A percentile compares a stretch with the other conserved stretches of the same genome.
These are phyloP conservation scores for Dillenia turbinata DNA, from an alignment of 164 flowering plant species.

Conservation along the genomic window DNA sequence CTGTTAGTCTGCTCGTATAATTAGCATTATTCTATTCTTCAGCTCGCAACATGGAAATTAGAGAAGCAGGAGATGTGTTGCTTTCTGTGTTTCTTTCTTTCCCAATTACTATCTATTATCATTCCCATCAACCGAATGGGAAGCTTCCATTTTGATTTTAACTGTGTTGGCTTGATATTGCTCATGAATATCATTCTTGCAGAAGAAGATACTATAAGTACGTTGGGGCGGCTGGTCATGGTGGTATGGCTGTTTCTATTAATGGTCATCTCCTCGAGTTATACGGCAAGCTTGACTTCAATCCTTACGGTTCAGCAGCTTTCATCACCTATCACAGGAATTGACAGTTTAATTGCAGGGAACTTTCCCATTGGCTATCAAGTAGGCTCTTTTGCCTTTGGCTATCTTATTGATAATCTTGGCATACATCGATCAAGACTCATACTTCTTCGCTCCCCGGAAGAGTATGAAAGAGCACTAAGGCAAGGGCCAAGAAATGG, in stretches of 20 bases:
- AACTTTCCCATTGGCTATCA: slow-evolving; percentile 63
- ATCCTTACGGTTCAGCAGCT: slow-evolving; percentile 78
- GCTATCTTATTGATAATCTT: slow-evolving; percentile 45
- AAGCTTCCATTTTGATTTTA: not conserved
- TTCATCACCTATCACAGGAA: slow-evolving; percentile 63
- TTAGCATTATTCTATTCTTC: too few species aligned
- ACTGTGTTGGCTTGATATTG: not conserved
- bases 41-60: too few species aligned
- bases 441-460: slow-evolving; percentile 37
- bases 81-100: too few species aligned
- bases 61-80: too few species aligned
- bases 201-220: slow-evolving; percentile 65
- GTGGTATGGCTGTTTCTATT: slow-evolving; percentile 77
- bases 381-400: slow-evolving; percentile 65
- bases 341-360: slow-evolving; percentile 61
- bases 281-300: slow-evolving; percentile 84
- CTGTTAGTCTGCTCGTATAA: too few species aligned
- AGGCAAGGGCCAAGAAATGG: slow-evolving; percentile 48
- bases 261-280: slow-evolving; percentile 71
- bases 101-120: not conserved
- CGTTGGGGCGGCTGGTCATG: slow-evolving; percentile 67
- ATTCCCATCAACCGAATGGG: not conserved
- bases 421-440: slow-evolving; percentile 46
- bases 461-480: slow-evolving; percentile 56
- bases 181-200: slow-evolving; percentile 15